phyloP scores from a whole-genome alignment of 768 basidiomycete genomes.

The Mycena leptocephala region DNA sequence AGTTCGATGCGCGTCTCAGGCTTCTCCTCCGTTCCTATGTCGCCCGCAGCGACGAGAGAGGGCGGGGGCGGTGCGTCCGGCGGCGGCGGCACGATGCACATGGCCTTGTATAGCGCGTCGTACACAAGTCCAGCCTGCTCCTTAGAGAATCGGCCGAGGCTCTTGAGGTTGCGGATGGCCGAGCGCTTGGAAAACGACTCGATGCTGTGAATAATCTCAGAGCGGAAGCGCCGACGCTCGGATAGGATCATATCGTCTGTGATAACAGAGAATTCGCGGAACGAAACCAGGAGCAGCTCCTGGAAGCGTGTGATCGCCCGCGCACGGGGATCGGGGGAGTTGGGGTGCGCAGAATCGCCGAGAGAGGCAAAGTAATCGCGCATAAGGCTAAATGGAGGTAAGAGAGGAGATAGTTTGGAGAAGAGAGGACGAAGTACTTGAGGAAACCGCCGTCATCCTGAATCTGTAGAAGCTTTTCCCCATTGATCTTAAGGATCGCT shows the following conservation, averaged over 20 bases:
- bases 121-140: slow-evolving; percentile 93
- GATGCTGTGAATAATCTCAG: slow-evolving; percentile 93
- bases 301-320: slow-evolving; percentile 98
- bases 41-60: slow-evolving; percentile 69
- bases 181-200: slow-evolving; percentile 96
- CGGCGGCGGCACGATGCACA: slow-evolving; percentile 84
- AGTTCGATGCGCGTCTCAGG: slow-evolving; percentile 93
- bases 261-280: slow-evolving; percentile 97
- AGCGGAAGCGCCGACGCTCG: slow-evolving; percentile 89
- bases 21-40: slow-evolving; percentile 76
- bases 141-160: slow-evolving; percentile 86
- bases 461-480: slow-evolving; percentile 90
- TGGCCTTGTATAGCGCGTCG: slow-evolving; percentile 90
- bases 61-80: slow-evolving; percentile 65
- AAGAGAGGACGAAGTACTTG: slow-evolving; percentile 68
- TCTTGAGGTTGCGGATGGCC: slow-evolving; percentile 89
- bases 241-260: slow-evolving; percentile 93
- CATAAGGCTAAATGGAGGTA: slow-evolving; percentile 77
- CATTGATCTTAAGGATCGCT: slow-evolving; percentile 99
- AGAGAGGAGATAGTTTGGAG: background rate
- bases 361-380: slow-evolving; percentile 95
- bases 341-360: slow-evolving; percentile 94
- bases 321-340: slow-evolving; percentile 88
- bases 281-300: slow-evolving; percentile 95
- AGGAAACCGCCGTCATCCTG: slow-evolving; percentile 98